Base-by-base conservation (phyloP, 352 stramenopile species). In the Globisporangium canariense region DNA sequence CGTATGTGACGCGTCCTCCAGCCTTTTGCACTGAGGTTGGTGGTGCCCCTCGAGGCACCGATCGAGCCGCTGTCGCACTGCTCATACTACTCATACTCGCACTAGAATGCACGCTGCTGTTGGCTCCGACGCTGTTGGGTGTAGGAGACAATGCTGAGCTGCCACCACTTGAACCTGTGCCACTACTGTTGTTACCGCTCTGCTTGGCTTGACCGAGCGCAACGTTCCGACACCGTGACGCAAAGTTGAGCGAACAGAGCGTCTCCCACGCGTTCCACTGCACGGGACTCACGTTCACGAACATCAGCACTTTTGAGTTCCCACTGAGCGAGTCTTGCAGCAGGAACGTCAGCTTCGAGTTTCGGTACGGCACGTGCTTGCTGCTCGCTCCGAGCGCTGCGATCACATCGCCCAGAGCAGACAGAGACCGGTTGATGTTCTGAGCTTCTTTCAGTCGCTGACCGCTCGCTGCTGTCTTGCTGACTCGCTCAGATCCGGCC, bases 361-460 rank as follows among this genome's bases (percentile, higher is more conserved):
- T 97, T 20, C 96, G 88, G 67, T 98, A 99, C 16, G 95, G 96
- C 18, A 99, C 89, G 74, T 99, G 95, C 68, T 98, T 96, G 64
- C 74, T 94, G 51, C 74, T 82, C 1, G 76, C 71, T 9, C 74
- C 87, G 9, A 98, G 82, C 8, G 95, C 89, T 10, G 95, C 83
- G 61, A 99, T 99, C 50, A 99, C 96, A 64, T 99, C 86, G 6
- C 96, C 96, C 8, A 99, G 77, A 6, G 90, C 91, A 2, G 90
- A 97, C 0, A 99, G 75, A 14, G 90, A 98, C 13, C 91, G 88
- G 71, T 99, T 99, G 76, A 99, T 99, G 68, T 92, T 97, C 60
- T 97, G 93, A 18, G 96, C 96, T 67, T 99, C 96, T 74, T 98
- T 98, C 1, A 99, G 72, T 5, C 94, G 78, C 34, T 98, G 85